phyloP scores from a whole-genome alignment of 2,329 filamentous ascomycete species.

The Rasamsonia emersonii region DNA sequence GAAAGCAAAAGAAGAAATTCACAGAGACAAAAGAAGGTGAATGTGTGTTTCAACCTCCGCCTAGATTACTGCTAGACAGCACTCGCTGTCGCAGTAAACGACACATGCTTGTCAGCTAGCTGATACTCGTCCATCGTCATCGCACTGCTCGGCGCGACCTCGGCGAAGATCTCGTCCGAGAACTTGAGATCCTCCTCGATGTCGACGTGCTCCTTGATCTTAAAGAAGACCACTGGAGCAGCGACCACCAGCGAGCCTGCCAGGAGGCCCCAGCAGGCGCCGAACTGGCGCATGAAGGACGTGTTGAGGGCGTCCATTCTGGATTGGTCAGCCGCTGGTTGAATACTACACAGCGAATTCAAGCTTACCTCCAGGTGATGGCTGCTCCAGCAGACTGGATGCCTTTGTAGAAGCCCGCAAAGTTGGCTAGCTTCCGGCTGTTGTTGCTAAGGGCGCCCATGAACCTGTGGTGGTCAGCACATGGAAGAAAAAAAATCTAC shows the following conservation, averaged over 20 bases:
- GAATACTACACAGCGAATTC: background rate
- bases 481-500: conserved; percentile 7
- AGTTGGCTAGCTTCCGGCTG: conserved; percentile 81
- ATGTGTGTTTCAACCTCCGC: too few species aligned
- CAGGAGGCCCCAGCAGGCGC: conserved; percentile 66
- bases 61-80: too few species aligned
- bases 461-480: conserved; percentile 47
- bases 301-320: conserved; percentile 56
- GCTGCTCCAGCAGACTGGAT: conserved; percentile 82
- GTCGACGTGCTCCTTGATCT: conserved; percentile 72
- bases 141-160: conserved; percentile 51
- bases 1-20: too few species aligned
- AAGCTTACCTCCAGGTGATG: conserved; percentile 38
- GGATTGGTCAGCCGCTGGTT: conserved; percentile 16
- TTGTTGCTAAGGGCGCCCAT: conserved; percentile 94
- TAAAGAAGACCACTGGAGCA: conserved; percentile 66
- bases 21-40: too few species aligned
- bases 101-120: too few species aligned
- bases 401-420: conserved; percentile 82
- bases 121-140: too few species aligned
- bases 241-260: conserved; percentile 66
- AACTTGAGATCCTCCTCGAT: conserved; percentile 77
- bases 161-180: conserved; percentile 70
- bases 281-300: conserved; percentile 65
- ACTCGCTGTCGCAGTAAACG: too few species aligned